Conservation (phyloP, 225 moss, liverwort and hornwort genomes). For the Pseudoscleropodium purum region DNA sequence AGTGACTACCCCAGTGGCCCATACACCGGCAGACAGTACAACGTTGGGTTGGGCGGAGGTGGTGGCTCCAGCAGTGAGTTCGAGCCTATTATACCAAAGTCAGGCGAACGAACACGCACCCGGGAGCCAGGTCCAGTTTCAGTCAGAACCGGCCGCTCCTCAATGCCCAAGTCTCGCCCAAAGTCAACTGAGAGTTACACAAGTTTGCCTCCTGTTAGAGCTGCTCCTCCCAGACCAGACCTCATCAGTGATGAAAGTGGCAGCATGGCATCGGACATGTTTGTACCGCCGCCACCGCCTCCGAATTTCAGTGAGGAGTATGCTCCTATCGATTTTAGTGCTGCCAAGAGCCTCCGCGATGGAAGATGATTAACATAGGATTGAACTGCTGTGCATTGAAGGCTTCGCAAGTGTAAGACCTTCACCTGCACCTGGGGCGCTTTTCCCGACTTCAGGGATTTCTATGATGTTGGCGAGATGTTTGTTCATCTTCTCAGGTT, state of each 20-base stretch:
- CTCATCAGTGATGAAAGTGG: constrained; percentile 17
- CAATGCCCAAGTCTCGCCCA: neutral
- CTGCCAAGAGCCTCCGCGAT: constrained; percentile 9
- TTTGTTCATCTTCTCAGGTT: neutral
- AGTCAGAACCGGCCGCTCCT: constrained; percentile 14
- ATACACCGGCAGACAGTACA: neutral
- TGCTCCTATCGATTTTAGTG: constrained; percentile 19
- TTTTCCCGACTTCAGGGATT: neutral
- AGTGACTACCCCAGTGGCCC: constrained; percentile 43
- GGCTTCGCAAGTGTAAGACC: constrained; percentile 29
- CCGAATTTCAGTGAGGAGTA: constrained; percentile 20
- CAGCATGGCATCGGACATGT: constrained; percentile 12
- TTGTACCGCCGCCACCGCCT: constrained; percentile 18
- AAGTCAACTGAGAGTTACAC: neutral
- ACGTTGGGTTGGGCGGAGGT: neutral
- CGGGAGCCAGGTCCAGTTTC: constrained; percentile 18
- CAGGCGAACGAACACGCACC: neutral
- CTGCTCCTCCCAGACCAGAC: constrained; percentile 30
- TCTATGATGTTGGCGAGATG: neutral
- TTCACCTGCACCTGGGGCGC: neutral
- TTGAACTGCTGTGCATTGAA: neutral
- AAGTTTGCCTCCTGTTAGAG: constrained; percentile 28
- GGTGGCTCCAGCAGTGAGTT: constrained; percentile 68
- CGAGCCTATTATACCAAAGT: constrained; percentile 29
- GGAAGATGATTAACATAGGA: constrained; percentile 5